Evolutionary conservation across 192 early-diverging fungal genomes (phyloP), one percentile per base, ranked within the genome.

Genomic region (Mortierella alpina): DNA sequence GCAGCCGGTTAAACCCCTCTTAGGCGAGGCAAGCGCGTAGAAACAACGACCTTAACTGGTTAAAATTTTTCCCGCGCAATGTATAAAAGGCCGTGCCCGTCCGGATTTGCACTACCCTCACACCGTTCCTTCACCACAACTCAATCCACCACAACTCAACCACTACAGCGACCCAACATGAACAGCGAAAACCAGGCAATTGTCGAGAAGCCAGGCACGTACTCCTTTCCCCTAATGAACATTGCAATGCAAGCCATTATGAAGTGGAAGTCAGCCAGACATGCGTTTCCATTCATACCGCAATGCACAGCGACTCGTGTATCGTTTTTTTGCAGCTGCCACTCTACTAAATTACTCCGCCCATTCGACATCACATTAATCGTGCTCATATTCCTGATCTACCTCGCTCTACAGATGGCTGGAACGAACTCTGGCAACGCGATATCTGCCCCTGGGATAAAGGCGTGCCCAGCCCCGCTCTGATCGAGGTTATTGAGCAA

Each of bases 361-460:
- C 20, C 15, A 15, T 1, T 46, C 31, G 22, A 11, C 63, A 64
- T 48, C 48, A 31, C 48, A 40, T 23, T 6, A n/a, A 52, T 23
- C 13, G 2, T 6, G 8, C 9, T 61, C 42, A 47, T 44, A 47
- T 12, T 4, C 15, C 1, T 61, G 10, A 7, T 46, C 13, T 54
- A 57, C 20, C 40, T 22, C 61, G 10, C 23, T 20, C n/a, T 54
- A 44, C 10, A 54, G 59, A 59, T 39, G 77, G 77, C 48, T 88
- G 86, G 86, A 85, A 88, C 63, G 63, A 67, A 20, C 70, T 71
- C 39, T 89, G 88, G 88, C 46, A 73, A 13, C 51, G 68, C 0
- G 63, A 66, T 23, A 70, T 78, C 39, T 84, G 80, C 10, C 84
- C 78, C 7, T 91, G 90, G 90, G 85, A 91, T 71, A 53, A 79